A percentile compares a stretch with the other conserved stretches of the same genome.
phyloP scores from a whole-genome alignment of 768 basidiomycete species.

The Amyloporia xantha region DNA sequence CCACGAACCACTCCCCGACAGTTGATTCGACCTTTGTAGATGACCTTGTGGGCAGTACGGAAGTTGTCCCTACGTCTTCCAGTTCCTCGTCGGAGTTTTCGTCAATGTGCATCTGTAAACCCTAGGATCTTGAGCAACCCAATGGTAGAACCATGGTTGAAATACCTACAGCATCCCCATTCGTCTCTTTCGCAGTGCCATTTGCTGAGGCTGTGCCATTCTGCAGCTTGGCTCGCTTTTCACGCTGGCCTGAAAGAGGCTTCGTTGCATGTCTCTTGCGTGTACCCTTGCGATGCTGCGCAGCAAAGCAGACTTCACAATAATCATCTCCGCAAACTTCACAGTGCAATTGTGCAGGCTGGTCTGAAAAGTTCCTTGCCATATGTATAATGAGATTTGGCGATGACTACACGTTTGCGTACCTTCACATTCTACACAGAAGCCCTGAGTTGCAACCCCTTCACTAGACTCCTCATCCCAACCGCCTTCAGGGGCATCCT shows the following conservation, averaged over 20 bases:
- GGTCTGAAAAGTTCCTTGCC: constrained; percentile 50
- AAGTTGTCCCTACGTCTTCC: constrained; percentile 18
- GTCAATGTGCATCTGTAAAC: constrained; percentile 36
- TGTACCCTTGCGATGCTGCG: constrained; percentile 78
- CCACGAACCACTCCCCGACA: constrained; percentile 83
- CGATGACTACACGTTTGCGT: no score
- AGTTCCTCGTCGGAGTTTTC: constrained; percentile 31
- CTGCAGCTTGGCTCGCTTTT: constrained; percentile 19
- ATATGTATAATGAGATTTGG: no score
- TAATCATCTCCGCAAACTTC: constrained; percentile 66
- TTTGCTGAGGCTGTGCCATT: constrained; percentile 20
- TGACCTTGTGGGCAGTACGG: constrained; percentile 25
- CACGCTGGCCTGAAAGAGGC: constrained; percentile 28
- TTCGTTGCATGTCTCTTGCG: constrained; percentile 58
- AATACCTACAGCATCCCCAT: constrained; percentile 25
- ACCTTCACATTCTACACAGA: constrained; percentile 88
- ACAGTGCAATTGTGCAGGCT: constrained; percentile 72
- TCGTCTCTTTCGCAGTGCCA: constrained; percentile 13
- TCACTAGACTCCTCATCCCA: constrained; percentile 50
- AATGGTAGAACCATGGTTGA: background rate
- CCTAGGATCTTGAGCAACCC: background rate
- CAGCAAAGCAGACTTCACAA: constrained; percentile 82
- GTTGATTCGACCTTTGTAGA: constrained; percentile 36
- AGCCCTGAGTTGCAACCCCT: constrained; percentile 50
- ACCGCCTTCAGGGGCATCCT: constrained; percentile 44